A percentile compares a stretch with the other conserved stretches of the same genome.
These are phyloP conservation scores for Penstemon newberryi DNA, from an alignment of 257 asterid species.

Conservation along the genomic window DNA sequence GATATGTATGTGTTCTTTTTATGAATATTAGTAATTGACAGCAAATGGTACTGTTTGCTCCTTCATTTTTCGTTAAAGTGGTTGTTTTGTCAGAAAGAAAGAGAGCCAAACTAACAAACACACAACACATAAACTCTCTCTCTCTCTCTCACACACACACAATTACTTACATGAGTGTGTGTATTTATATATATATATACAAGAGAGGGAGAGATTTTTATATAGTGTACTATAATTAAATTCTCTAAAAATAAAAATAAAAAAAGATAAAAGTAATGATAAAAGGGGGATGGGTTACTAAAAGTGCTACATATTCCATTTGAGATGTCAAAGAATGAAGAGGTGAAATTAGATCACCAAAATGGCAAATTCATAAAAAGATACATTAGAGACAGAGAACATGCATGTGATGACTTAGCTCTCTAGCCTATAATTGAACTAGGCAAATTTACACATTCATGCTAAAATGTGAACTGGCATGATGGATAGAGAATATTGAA, in stretches of 20 bases:
- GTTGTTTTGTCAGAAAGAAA: slow-evolving; percentile 38
- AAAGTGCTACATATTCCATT: slow-evolving; percentile 31
- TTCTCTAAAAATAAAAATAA: no score
- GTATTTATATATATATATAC: no score
- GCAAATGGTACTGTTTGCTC: slow-evolving; percentile 30
- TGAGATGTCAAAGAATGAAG: slow-evolving; percentile 25
- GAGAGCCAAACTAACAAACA: no score
- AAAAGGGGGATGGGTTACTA: slow-evolving; percentile 25
- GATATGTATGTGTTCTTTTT: no score
- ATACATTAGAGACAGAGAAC: slow-evolving; percentile 1
- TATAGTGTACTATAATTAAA: not conserved
- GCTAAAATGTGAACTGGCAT: no score
- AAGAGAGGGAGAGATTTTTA: not conserved
- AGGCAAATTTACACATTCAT: no score
- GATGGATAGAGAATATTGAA: no score
- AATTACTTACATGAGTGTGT: no score
- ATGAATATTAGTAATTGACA: not conserved
- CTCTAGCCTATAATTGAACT: no score
- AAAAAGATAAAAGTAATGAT: not conserved
- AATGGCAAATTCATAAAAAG: slow-evolving; percentile 31
- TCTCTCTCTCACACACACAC: no score
- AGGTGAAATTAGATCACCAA: slow-evolving; percentile 25
- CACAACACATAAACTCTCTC: not conserved
- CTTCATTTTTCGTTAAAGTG: slow-evolving; percentile 26
- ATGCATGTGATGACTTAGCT: no score